Percentiles rank a stretch among this genome's conserved stretches.
Conservation (phyloP, 768 basidiomycete species). For the Tylopilus rubrobrunneus region DNA sequence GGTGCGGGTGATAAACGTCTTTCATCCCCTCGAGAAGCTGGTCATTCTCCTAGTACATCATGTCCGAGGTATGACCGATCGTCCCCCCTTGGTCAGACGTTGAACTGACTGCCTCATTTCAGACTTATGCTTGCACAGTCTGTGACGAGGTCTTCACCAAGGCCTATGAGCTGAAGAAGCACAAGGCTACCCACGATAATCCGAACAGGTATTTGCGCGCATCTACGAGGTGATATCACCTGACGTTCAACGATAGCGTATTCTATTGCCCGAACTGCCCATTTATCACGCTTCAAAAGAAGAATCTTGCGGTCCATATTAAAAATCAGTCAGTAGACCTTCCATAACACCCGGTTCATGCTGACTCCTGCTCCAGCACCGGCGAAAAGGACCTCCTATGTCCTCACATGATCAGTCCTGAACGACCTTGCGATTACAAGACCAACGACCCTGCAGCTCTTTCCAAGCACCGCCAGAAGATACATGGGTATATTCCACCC, state of each 20-base stretch:
- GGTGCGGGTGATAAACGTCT: background rate
- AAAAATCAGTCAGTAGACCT: slow-evolving; percentile 15
- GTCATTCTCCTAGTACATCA: slow-evolving; percentile 15
- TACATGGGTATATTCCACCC: slow-evolving; percentile 20
- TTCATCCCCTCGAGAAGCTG: slow-evolving; percentile 12
- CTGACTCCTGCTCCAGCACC: slow-evolving; percentile 12
- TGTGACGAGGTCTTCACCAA: slow-evolving; percentile 17
- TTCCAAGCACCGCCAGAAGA: slow-evolving; percentile 22
- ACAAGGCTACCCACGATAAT: slow-evolving; percentile 15
- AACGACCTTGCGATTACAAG: slow-evolving; percentile 15
- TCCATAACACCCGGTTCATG: background rate
- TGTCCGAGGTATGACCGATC: slow-evolving; percentile 9
- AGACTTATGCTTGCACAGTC: slow-evolving; percentile 15
- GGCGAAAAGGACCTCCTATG: slow-evolving; percentile 19
- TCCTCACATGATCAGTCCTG: slow-evolving; percentile 2
- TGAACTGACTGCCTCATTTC: background rate
- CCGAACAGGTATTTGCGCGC: slow-evolving; percentile 5
- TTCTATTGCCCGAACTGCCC: slow-evolving; percentile 18
- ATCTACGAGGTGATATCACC: background rate
- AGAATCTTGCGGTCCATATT: slow-evolving; percentile 18
- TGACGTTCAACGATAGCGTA: slow-evolving; percentile 6
- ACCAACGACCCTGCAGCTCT: slow-evolving; percentile 27
- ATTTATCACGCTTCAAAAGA: slow-evolving; percentile 20
- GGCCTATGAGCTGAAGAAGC: slow-evolving; percentile 20
- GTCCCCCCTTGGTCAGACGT: background rate